phyloP scores from a whole-genome alignment of 257 asterid species.

The Fraxinus cuspidata region DNA sequence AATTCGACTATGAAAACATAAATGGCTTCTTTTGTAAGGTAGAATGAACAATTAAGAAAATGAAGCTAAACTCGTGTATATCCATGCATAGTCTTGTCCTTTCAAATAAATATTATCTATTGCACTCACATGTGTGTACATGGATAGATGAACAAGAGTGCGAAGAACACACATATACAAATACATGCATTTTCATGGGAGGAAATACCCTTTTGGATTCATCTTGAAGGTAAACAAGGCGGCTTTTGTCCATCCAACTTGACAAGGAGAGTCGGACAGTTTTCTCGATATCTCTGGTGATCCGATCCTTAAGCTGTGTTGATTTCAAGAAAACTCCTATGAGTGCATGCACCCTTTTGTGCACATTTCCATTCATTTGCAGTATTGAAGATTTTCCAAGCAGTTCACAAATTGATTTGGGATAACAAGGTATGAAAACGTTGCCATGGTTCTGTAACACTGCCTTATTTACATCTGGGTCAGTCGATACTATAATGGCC shows the following conservation, averaged over 20 bases:
- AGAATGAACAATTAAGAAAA: background rate
- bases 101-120: background rate
- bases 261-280: slow-evolving; percentile 52
- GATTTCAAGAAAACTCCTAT: slow-evolving; percentile 77
- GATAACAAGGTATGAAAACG: slow-evolving; percentile 72
- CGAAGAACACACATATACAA: slow-evolving; percentile 7
- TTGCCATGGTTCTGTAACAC: slow-evolving; percentile 72
- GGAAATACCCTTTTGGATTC: slow-evolving; percentile 72
- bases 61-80: background rate
- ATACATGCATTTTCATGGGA: slow-evolving; percentile 15
- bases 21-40: background rate
- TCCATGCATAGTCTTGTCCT: too few relatives aligned
- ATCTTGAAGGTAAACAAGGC: slow-evolving; percentile 57
- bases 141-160: background rate
- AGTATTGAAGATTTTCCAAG: slow-evolving; percentile 81
- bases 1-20: too few relatives aligned
- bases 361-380: slow-evolving; percentile 70
- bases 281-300: slow-evolving; percentile 61
- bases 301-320: slow-evolving; percentile 58
- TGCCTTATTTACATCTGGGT: slow-evolving; percentile 70
- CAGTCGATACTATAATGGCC: slow-evolving; percentile 83
- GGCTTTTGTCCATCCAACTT: slow-evolving; percentile 43
- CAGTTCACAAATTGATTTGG: slow-evolving; percentile 81
- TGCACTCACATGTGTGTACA: background rate
- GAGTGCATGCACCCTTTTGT: slow-evolving; percentile 70